Base-by-base conservation (phyloP, 2,329 filamentous ascomycete genomes). In the Aureobasidium sp. region DNA sequence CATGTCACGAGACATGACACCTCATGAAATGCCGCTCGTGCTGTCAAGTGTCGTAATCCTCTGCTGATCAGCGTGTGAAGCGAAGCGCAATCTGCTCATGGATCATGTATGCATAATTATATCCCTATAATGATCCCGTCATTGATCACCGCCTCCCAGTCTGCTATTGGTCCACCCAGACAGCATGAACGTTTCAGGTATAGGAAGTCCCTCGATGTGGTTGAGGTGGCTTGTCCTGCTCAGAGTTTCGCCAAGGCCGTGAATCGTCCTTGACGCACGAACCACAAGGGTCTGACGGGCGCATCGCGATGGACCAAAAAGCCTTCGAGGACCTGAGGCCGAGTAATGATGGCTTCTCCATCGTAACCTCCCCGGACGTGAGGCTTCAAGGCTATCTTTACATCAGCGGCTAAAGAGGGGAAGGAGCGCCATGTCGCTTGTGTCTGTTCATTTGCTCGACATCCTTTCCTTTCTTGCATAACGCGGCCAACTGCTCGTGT, bases 371-470 rank as follows among this genome's bases (percentile, higher is more conserved):
- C 48, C 48, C 49, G 49, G 49, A 52, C 49, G 22, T 27, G 27
- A 52, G 37, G 36, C 15, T 42, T 55, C 22, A 31, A 34, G 47
- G 34, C 20, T 36, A 36, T 11, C 25, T 41, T 31, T 55, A 42
- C 51, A 55, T 55, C 51, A 55, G 51, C 37, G 51, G 37, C 51
- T 41, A 31, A 55, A 36, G 37, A 27, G 51, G 51, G 31, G 22
- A 37, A 55, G 36, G 37, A 42, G 37, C 31, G 34, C 49, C 51
- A 55, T 55, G 51, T 55, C 51, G 51, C 51, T 25, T 41, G 37
- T 42, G 17, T 6, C 17, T 15, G 14, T 8, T n/a, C 31, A 14
- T 12, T 7, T 41, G 37, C 37, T 41, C 25, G 51, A 42, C 22
- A 15, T 41, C 15, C 25, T 29, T 42, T 55, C 25, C 37, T 42